Percentiles rank a stretch among this genome's conserved stretches.
Evolutionary conservation across 805 yeast species (phyloP).

Genomic region (Zygosaccharomyces lentus): DNA sequence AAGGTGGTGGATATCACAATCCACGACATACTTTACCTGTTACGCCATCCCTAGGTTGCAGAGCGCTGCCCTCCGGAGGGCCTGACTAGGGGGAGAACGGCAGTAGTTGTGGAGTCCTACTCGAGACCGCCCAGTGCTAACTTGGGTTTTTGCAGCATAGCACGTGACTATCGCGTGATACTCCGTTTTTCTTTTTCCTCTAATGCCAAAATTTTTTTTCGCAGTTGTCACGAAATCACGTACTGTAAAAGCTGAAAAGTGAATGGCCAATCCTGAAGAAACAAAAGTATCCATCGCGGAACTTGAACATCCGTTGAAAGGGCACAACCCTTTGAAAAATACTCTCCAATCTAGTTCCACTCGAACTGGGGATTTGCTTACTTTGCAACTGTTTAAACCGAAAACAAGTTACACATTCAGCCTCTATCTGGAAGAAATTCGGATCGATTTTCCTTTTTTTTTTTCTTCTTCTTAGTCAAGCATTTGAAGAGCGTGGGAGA

Average conservation of each 20-base stretch:
- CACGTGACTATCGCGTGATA: no score
- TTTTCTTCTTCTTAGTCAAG: not conserved
- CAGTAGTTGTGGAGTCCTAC: no score
- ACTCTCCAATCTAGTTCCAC: not conserved
- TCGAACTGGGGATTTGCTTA: not conserved
- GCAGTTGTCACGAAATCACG: not conserved
- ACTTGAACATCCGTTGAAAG: not conserved
- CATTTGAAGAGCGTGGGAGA: conserved; percentile 4
- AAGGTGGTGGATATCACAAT: no score
- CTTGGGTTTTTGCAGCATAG: no score
- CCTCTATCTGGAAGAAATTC: conserved; percentile 1
- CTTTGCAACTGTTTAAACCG: not conserved
- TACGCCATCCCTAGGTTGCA: no score
- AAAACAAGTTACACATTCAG: not conserved
- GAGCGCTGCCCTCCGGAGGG: no score
- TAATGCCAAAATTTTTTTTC: no score
- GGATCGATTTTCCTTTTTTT: not conserved
- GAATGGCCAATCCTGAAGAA: not conserved
- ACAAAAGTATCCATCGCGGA: not conserved
- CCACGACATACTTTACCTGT: no score
- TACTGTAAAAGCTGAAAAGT: not conserved
- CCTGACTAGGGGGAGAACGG: no score
- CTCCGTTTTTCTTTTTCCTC: no score
- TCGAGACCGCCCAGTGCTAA: no score
- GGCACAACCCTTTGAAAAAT: not conserved